Percentiles rank a stretch among this genome's conserved stretches.
phyloP scores from a whole-genome alignment of 208 protist species.

The Trypanosoma brucei region DNA sequence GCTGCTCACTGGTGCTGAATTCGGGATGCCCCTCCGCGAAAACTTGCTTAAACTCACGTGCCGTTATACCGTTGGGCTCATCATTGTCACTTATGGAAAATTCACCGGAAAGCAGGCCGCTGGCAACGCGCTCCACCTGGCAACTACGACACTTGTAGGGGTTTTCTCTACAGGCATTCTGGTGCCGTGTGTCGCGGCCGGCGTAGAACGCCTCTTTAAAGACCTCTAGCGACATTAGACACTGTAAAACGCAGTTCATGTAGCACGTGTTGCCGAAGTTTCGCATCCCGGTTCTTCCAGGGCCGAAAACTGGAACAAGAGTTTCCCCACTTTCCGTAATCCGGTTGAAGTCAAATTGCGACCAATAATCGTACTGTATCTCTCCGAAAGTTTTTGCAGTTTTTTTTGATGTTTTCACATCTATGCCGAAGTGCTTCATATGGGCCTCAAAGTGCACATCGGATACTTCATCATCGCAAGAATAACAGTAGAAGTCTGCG shows the following conservation, averaged over 20 bases:
- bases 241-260: slow-evolving; percentile 94
- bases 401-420: slow-evolving; percentile 88
- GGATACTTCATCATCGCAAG: slow-evolving; percentile 91
- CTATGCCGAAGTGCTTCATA: slow-evolving; percentile 95
- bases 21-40: slow-evolving; percentile 92
- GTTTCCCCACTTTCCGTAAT: slow-evolving; percentile 86
- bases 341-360: slow-evolving; percentile 91
- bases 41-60: slow-evolving; percentile 94
- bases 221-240: slow-evolving; percentile 74
- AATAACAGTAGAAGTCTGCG: slow-evolving; percentile 94
- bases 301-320: slow-evolving; percentile 89
- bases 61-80: slow-evolving; percentile 74
- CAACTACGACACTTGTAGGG: slow-evolving; percentile 67
- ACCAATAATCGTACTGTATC: slow-evolving; percentile 95
- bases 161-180: slow-evolving; percentile 43
- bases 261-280: slow-evolving; percentile 99
- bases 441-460: slow-evolving; percentile 93
- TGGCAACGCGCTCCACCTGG: slow-evolving; percentile 91
- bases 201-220: slow-evolving; percentile 81
- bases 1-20: slow-evolving; percentile 93
- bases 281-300: slow-evolving; percentile 89
- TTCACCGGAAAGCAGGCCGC: slow-evolving; percentile 89
- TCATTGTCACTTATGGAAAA: slow-evolving; percentile 75
- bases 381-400: slow-evolving; percentile 95
- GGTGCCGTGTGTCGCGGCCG: slow-evolving; percentile 35